These are phyloP conservation scores for Clitoria ternatea DNA, from an alignment of 306 rosid genomes.

Conservation along the genomic window DNA sequence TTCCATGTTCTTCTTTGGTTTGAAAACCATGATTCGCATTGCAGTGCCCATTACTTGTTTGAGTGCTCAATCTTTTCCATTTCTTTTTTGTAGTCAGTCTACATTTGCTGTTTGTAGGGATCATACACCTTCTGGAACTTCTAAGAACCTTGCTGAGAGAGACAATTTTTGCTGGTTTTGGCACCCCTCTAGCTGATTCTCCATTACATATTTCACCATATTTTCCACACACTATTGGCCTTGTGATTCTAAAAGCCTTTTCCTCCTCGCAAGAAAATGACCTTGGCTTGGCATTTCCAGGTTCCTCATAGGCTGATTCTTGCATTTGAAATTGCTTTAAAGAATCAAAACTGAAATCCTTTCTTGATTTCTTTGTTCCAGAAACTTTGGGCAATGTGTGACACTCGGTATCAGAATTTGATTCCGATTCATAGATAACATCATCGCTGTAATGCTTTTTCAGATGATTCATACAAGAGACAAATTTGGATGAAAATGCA, in stretches of 20 bases:
- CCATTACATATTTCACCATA: slow-evolving; percentile 55
- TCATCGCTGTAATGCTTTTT: slow-evolving; percentile 9
- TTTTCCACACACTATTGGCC: slow-evolving; percentile 54
- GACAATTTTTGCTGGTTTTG: slow-evolving; percentile 53
- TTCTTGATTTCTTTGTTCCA: slow-evolving; percentile 38
- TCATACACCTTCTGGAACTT: slow-evolving; percentile 36
- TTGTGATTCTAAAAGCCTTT: slow-evolving; percentile 34
- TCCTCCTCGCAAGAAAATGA: slow-evolving; percentile 28
- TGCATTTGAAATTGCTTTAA: slow-evolving; percentile 19
- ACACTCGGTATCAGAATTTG: slow-evolving; percentile 27
- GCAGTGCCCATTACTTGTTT: slow-evolving; percentile 13
- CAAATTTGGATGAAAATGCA: slow-evolving; percentile 25
- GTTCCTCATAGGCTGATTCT: slow-evolving; percentile 25
- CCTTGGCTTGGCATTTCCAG: slow-evolving; percentile 17
- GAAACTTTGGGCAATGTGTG: slow-evolving; percentile 29
- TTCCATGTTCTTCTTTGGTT: slow-evolving; percentile 20
- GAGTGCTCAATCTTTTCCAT: slow-evolving; percentile 31
- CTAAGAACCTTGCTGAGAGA: slow-evolving; percentile 50
- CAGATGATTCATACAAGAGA: slow-evolving; percentile 33
- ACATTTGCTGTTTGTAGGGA: slow-evolving; percentile 27
- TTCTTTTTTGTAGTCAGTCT: slow-evolving; percentile 24
- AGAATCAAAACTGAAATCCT: slow-evolving; percentile 28
- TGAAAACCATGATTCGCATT: slow-evolving; percentile 20
- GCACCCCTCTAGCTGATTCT: slow-evolving; percentile 20
- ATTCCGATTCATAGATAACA: slow-evolving; percentile 26